Conservation (phyloP, 2,329 filamentous ascomycete genomes). For the Botrytis sinoallii region DNA sequence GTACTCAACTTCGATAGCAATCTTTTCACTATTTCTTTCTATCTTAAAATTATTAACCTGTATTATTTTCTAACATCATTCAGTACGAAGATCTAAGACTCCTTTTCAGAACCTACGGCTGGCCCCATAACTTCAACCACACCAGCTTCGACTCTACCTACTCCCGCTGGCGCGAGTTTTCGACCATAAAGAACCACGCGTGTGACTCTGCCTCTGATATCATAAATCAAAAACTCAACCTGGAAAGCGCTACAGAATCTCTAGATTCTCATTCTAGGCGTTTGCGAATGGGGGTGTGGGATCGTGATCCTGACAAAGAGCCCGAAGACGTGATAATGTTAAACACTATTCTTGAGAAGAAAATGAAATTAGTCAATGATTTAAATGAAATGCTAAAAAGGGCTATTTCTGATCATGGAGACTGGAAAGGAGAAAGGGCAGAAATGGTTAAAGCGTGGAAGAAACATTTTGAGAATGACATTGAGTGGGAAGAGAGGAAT, state of each 20-base stretch:
- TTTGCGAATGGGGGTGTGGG: background rate
- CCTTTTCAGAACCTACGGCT: slow-evolving; percentile 3
- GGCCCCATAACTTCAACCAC: slow-evolving; percentile 1
- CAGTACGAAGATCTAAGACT: background rate
- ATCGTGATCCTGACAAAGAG: background rate
- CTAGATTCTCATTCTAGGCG: background rate
- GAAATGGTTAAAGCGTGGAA: slow-evolving; percentile 12
- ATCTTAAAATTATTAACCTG: background rate
- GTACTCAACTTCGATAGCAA: background rate
- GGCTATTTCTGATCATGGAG: background rate
- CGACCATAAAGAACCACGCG: background rate
- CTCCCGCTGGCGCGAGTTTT: background rate
- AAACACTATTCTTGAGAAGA: background rate
- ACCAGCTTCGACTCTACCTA: slow-evolving; percentile 2
- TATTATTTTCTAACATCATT: background rate
- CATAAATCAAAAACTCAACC: background rate
- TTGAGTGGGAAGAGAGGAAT: slow-evolving; percentile 1
- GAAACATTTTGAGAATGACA: slow-evolving; percentile 7
- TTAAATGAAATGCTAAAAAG: background rate
- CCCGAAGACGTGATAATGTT: background rate
- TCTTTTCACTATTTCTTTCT: background rate
- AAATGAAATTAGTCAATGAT: background rate
- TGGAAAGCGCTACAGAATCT: background rate
- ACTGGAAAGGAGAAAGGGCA: slow-evolving; percentile 1
- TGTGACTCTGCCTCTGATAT: background rate